phyloP scores from a whole-genome alignment of 2,329 filamentous ascomycete genomes.

The Chaetomiaceae sp. region DNA sequence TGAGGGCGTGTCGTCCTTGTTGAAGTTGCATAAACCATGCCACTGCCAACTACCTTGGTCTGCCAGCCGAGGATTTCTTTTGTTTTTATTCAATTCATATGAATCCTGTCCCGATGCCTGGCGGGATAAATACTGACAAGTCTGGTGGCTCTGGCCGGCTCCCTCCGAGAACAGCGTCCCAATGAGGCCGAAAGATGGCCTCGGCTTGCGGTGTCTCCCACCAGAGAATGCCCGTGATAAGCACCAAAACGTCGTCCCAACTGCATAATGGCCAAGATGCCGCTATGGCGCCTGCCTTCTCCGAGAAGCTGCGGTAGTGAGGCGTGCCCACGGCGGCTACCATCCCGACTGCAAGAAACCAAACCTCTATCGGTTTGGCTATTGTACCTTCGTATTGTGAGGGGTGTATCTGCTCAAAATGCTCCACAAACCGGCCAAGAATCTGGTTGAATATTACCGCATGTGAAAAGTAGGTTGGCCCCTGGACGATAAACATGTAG shows the following conservation, averaged over 20 bases:
- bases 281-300: conserved; percentile 19
- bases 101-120: conserved; percentile 4
- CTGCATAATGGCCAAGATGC: neutral
- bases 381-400: conserved; percentile 1
- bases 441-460: conserved; percentile 35
- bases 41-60: no score
- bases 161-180: conserved; percentile 21
- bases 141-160: neutral
- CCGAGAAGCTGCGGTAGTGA: conserved; percentile 30
- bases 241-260: conserved; percentile 25
- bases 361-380: conserved; percentile 33
- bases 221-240: conserved; percentile 30
- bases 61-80: no score
- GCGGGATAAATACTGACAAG: neutral
- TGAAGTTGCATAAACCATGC: no score
- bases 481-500: conserved; percentile 51
- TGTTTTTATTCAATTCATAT: conserved; percentile 1
- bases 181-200: conserved; percentile 26
- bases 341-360: conserved; percentile 41
- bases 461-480: conserved; percentile 53
- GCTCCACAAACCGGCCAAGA: conserved; percentile 29
- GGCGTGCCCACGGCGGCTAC: conserved; percentile 30
- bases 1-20: no score
- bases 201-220: conserved; percentile 23
- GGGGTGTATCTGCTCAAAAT: conserved; percentile 27